phyloP scores from a whole-genome alignment of 176 grass and related monocot genomes.

The Eleusine coracana region DNA sequence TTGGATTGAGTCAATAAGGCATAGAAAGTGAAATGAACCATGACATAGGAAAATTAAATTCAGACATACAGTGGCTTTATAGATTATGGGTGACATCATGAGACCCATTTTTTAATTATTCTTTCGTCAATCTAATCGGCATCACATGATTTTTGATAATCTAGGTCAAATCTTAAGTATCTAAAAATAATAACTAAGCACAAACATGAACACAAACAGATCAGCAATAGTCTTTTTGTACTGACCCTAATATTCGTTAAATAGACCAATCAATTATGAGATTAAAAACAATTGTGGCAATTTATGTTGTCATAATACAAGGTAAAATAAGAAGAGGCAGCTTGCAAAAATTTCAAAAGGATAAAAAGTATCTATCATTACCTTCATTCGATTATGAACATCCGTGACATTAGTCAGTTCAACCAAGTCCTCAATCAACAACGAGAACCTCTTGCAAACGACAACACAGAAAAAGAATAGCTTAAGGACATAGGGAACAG shows the following conservation, averaged over 20 bases:
- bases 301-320: constrained; percentile 18
- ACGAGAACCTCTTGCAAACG: constrained; percentile 65
- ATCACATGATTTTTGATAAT: background rate
- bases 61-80: background rate
- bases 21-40: background rate
- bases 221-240: background rate
- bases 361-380: constrained; percentile 45
- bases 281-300: constrained; percentile 9
- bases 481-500: constrained; percentile 13
- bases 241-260: constrained; percentile 1
- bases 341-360: constrained; percentile 1
- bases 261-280: constrained; percentile 24
- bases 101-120: background rate
- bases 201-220: background rate
- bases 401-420: constrained; percentile 42
- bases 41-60: background rate
- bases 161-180: background rate
- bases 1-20: background rate
- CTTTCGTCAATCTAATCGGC: background rate
- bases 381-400: constrained; percentile 58
- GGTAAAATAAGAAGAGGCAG: background rate
- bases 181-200: background rate
- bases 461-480: constrained; percentile 38
- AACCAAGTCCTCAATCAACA: constrained; percentile 60
- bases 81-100: background rate